These are phyloP conservation scores for Stephanocyclus meneghinianus DNA, from an alignment of 352 stramenopile species.

Conservation along the genomic window DNA sequence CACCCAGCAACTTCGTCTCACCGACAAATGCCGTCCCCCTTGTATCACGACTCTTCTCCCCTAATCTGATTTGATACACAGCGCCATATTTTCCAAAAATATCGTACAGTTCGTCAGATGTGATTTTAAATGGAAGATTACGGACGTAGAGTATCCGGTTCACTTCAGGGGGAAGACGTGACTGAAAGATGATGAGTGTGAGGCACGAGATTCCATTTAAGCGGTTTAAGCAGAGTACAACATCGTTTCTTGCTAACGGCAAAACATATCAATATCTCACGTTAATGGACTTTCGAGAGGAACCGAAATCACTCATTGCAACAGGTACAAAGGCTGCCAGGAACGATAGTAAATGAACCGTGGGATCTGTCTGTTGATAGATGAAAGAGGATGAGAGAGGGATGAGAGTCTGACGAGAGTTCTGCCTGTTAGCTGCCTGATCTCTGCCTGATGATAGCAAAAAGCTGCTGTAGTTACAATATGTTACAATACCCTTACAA, in stretches of 20 bases:
- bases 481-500: too few relatives aligned
- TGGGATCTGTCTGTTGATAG: not conserved
- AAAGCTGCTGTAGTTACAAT: too few relatives aligned
- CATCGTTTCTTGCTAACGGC: not conserved
- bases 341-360: not conserved
- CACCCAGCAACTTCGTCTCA: constrained; percentile 53
- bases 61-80: constrained; percentile 92
- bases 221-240: not conserved
- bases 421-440: too few relatives aligned
- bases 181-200: constrained; percentile 30
- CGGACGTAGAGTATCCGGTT: constrained; percentile 93
- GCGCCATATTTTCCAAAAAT: constrained; percentile 99
- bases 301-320: constrained; percentile 16
- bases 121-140: constrained; percentile 99
- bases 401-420: too few relatives aligned
- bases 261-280: not conserved
- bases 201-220: not conserved
- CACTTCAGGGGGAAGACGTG: constrained; percentile 94
- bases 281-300: constrained; percentile 22
- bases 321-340: not conserved
- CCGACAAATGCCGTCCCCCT: constrained; percentile 96
- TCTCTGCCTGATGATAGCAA: too few relatives aligned
- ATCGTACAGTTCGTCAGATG: constrained; percentile 98
- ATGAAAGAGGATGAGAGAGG: not conserved
- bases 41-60: constrained; percentile 91